Conservation (phyloP, 345 rosid species). For the Physaria fendleri region DNA sequence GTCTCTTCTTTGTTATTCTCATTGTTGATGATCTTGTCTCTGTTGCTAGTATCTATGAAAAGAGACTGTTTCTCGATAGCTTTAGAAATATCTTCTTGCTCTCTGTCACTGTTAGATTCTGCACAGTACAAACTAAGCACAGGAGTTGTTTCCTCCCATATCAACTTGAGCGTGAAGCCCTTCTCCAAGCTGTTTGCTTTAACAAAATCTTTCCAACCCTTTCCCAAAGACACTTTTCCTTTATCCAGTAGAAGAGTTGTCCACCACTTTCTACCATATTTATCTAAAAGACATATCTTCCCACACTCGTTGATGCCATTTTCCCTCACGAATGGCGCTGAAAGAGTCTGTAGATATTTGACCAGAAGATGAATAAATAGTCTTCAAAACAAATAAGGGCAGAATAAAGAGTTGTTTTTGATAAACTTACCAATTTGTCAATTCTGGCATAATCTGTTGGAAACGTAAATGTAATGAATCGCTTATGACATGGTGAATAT, state of each 20-base stretch:
- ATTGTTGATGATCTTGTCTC: background rate
- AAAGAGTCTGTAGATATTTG: background rate
- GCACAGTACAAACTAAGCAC: background rate
- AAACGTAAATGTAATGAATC: background rate
- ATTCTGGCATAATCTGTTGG: background rate
- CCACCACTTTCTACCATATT: background rate
- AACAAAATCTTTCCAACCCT: background rate
- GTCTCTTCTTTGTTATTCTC: background rate
- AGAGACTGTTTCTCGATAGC: background rate
- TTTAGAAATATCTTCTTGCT: background rate
- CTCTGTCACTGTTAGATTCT: background rate
- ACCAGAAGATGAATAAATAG: background rate
- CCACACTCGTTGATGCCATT: conserved; percentile 6
- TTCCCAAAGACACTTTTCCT: background rate
- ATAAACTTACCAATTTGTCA: background rate
- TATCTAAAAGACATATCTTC: background rate
- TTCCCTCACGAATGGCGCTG: background rate
- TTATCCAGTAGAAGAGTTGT: background rate
- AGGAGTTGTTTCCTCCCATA: conserved; percentile 9
- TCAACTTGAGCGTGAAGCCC: background rate
- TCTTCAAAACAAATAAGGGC: background rate
- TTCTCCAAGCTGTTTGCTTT: background rate
- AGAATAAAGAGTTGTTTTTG: background rate
- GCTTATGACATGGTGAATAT: background rate
- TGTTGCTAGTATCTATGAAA: background rate